Conservation (phyloP, 768 basidiomycete species). For the Leccinum barrowsii region DNA sequence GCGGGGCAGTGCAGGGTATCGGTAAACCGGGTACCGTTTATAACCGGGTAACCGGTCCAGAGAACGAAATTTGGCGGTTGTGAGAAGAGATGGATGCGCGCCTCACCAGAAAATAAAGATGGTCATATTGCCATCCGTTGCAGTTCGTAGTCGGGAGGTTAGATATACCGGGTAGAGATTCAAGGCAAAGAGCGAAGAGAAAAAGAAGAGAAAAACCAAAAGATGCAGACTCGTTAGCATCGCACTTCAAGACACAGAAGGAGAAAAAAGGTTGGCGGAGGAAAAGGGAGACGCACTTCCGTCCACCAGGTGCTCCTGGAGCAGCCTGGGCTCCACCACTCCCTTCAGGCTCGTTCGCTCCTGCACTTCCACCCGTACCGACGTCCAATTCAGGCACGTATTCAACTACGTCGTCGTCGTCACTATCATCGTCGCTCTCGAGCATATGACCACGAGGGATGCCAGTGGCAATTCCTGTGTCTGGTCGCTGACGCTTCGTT, state of each 20-base stretch:
- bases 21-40: constrained; percentile 1
- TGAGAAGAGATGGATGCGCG: not conserved
- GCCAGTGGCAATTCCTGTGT: not conserved
- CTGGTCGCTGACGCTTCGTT: constrained; percentile 20
- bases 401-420: constrained; percentile 28
- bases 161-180: not conserved
- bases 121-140: not conserved
- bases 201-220: not conserved
- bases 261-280: not conserved
- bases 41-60: constrained; percentile 8
- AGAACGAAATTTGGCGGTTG: not conserved
- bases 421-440: constrained; percentile 31
- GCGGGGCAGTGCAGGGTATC: constrained; percentile 8
- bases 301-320: constrained; percentile 17
- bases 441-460: constrained; percentile 1
- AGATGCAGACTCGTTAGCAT: constrained; percentile 11
- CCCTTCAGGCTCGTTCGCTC: constrained; percentile 1
- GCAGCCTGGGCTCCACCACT: constrained; percentile 4
- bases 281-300: constrained; percentile 24
- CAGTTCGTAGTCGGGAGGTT: not conserved
- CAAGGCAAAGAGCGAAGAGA: not conserved
- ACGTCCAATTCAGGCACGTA: constrained; percentile 14
- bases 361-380: not conserved
- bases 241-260: not conserved
- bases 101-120: constrained; percentile 1